phyloP scores from a whole-genome alignment of 1,139 yeast genomes.

The Candida sp. region DNA sequence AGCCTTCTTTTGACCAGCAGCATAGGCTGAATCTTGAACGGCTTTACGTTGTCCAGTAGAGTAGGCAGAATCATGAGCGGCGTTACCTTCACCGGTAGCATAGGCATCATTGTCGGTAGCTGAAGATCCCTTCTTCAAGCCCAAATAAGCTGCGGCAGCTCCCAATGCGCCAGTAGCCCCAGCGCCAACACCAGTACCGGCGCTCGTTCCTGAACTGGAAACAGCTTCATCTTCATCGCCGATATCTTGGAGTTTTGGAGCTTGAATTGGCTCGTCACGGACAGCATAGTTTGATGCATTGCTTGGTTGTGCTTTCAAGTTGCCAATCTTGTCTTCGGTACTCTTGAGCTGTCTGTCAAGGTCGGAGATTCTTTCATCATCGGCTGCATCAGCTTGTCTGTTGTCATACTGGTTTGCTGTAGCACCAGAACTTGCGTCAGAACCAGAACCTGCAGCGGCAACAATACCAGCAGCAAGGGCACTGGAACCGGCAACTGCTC shows the following conservation, averaged over 20 bases:
- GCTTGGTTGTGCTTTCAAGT: constrained; percentile 13
- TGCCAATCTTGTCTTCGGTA: constrained; percentile 12
- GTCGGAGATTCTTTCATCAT: constrained; percentile 12
- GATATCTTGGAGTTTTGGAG: constrained; percentile 14
- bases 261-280: constrained; percentile 18
- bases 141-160: constrained; percentile 15
- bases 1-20: background rate
- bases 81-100: background rate
- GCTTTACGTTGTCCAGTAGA: background rate
- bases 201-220: constrained; percentile 3
- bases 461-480: background rate
- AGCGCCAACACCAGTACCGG: constrained; percentile 12
- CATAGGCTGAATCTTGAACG: constrained; percentile 6
- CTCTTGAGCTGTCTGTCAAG: constrained; percentile 13
- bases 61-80: background rate
- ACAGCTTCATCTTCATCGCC: constrained; percentile 9
- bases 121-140: constrained; percentile 6
- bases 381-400: constrained; percentile 5
- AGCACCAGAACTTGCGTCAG: constrained; percentile 3
- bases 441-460: constrained; percentile 1
- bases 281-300: constrained; percentile 21
- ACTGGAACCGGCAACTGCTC: background rate
- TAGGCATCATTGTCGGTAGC: background rate
- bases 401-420: background rate
- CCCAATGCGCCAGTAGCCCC: constrained; percentile 17